phyloP scores from a whole-genome alignment of 2,329 filamentous ascomycete species.

The Venturia aucupariae region DNA sequence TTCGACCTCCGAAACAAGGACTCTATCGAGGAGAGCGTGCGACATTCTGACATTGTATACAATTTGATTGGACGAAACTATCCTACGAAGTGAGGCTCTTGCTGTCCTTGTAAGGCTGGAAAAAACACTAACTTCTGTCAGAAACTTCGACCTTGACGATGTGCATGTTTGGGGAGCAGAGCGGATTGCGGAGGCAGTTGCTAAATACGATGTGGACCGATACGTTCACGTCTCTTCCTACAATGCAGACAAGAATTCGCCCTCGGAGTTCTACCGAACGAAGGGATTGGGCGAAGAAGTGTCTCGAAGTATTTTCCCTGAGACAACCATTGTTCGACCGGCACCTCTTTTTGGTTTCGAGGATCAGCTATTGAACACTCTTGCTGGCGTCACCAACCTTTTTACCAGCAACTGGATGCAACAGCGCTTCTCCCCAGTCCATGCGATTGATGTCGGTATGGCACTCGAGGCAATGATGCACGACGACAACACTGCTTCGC shows the following conservation, averaged over 20 bases:
- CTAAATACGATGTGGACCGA: constrained; percentile 95
- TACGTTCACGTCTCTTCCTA: constrained; percentile 96
- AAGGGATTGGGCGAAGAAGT: constrained; percentile 82
- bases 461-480: constrained; percentile 85
- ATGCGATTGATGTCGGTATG: constrained; percentile 82
- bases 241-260: constrained; percentile 71
- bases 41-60: constrained; percentile 96
- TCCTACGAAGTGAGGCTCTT: constrained; percentile 74
- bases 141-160: constrained; percentile 88
- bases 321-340: constrained; percentile 92
- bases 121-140: constrained; percentile 26
- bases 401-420: constrained; percentile 91
- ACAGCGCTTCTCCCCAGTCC: constrained; percentile 83
- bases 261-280: constrained; percentile 82
- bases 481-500: constrained; percentile 79
- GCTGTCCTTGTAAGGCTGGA: neutral
- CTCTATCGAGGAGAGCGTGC: constrained; percentile 92
- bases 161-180: constrained; percentile 89
- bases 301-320: constrained; percentile 81
- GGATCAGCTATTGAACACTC: constrained; percentile 78
- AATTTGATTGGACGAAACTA: constrained; percentile 93
- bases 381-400: constrained; percentile 71
- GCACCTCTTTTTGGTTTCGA: constrained; percentile 93
- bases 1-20: constrained; percentile 89
- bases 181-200: constrained; percentile 85